Base-by-base conservation (phyloP, 2,329 filamentous ascomycete species). In the Penicillium brasilianum region DNA sequence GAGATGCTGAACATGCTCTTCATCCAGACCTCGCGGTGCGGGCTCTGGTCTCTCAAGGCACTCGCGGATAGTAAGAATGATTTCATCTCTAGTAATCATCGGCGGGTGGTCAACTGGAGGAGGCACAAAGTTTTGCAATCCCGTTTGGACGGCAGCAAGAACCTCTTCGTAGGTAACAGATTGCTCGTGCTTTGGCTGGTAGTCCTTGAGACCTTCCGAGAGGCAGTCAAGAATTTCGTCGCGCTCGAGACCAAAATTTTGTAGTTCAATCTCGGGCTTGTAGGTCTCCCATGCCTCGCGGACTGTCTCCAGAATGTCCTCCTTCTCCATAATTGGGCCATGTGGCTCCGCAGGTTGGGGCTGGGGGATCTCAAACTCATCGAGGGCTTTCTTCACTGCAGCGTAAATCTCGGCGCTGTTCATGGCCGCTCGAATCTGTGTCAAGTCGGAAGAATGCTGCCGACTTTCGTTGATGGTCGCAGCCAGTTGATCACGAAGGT, bases 261-360 rank as follows among this genome's bases (percentile, higher is more conserved):
- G 90, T 4, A 96, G 84, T 69, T 96, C 90, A 54, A 97, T 92
- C 69, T 97, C 92, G 0, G 94, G 94, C 77, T 96, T 96, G 78
- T 96, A 96, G 57, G 88, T 91, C 73, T 97, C 94, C 87, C 93
- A 96, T 0, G 93, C 94, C 68, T 97, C 93, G 68, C 89, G 88
- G 14, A 98, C 90, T 3, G 93, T 93, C 30, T 90, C 85, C 1
- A 98, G 85, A 37, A 98, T 91, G 60, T 96, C 92, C 52, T 97
- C 92, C 66, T 90, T 87, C 69, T 88, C 89, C 50, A 92, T 78
- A n/a, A 81, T 78, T 10, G 78, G 79, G 39, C 78, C 81, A 50
- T 76, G 79, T 55, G 82, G 75, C 66, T 83, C 77, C 28, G 81
- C 80, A 32, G 81, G 80, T 58, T 87, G 82, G 5, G 86, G 83